Percentiles rank a stretch among this genome's conserved stretches.
Conservation (phyloP, 495 filamentous ascomycete species). For the Trichoderma gamsii region DNA sequence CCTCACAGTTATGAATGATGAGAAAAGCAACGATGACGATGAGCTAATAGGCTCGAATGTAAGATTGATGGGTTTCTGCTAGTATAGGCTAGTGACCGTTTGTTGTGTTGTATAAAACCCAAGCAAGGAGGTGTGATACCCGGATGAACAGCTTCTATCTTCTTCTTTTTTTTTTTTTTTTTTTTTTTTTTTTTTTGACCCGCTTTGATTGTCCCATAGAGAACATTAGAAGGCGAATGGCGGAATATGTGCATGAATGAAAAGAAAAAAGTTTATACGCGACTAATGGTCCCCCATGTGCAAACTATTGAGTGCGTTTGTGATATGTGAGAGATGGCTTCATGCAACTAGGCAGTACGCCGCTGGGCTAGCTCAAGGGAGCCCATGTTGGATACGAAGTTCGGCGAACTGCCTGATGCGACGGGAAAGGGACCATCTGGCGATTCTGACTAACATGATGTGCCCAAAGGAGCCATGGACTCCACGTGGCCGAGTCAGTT, state of each 20-base stretch:
- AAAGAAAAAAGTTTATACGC: not conserved
- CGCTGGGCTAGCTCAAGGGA: too few relatives aligned
- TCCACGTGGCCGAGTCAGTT: conserved; percentile 12
- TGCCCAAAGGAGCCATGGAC: not conserved
- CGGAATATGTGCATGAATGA: not conserved
- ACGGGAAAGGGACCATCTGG: not conserved
- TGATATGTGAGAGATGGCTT: too few relatives aligned
- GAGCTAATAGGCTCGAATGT: too few relatives aligned
- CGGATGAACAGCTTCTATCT: not conserved
- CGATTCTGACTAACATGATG: not conserved
- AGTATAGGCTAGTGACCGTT: too few relatives aligned
- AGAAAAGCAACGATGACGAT: too few relatives aligned
- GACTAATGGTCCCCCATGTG: too few relatives aligned
- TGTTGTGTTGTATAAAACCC: too few relatives aligned
- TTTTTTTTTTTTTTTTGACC: not conserved
- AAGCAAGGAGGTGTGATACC: too few relatives aligned
- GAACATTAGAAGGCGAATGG: too few relatives aligned
- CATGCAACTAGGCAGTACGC: too few relatives aligned
- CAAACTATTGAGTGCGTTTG: too few relatives aligned
- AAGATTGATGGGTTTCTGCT: too few relatives aligned
- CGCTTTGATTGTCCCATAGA: not conserved
- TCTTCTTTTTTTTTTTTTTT: not conserved
- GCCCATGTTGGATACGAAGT: not conserved
- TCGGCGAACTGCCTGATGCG: not conserved
- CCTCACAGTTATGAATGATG: not conserved